These are phyloP conservation scores for Eleusine coracana DNA, from an alignment of 176 grass and related monocot species.

Conservation along the genomic window DNA sequence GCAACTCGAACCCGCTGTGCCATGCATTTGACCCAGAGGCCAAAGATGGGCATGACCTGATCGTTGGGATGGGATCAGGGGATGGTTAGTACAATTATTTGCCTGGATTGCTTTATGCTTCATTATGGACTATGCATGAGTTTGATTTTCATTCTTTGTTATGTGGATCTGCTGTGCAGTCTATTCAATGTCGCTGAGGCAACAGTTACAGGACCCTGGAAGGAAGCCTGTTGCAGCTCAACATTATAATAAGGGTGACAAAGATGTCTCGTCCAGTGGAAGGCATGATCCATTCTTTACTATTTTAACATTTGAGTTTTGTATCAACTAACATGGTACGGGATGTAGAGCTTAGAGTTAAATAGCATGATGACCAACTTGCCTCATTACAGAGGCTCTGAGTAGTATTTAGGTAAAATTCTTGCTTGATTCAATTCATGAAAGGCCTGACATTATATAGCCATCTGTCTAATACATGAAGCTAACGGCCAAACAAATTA, in stretches of 20 bases:
- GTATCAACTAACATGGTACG: no score
- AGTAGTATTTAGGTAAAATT: no score
- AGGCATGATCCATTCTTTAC: slow-evolving; percentile 54
- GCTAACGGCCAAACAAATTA: no score
- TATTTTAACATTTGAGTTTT: slow-evolving; percentile 7
- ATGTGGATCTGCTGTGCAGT: slow-evolving; percentile 56
- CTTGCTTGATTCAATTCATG: no score
- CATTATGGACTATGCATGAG: background rate
- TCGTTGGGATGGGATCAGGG: slow-evolving; percentile 87
- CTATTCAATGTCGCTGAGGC: slow-evolving; percentile 93
- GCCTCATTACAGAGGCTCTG: no score
- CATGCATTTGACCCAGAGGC: slow-evolving; percentile 89
- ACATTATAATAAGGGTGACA: slow-evolving; percentile 92
- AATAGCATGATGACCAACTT: no score
- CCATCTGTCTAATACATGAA: no score
- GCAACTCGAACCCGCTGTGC: slow-evolving; percentile 77
- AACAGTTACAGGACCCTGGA: slow-evolving; percentile 93
- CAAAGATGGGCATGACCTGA: slow-evolving; percentile 89
- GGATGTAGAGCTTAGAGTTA: no score
- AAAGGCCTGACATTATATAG: no score
- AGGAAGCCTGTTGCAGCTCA: slow-evolving; percentile 89
- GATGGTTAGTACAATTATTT: slow-evolving; percentile 61
- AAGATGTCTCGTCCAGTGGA: slow-evolving; percentile 71
- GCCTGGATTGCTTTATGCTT: slow-evolving; percentile 8
- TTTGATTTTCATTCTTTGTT: background rate